These are phyloP conservation scores for Ustilago hordei DNA, from an alignment of 1,284 basidiomycete species.

Conservation along the genomic window DNA sequence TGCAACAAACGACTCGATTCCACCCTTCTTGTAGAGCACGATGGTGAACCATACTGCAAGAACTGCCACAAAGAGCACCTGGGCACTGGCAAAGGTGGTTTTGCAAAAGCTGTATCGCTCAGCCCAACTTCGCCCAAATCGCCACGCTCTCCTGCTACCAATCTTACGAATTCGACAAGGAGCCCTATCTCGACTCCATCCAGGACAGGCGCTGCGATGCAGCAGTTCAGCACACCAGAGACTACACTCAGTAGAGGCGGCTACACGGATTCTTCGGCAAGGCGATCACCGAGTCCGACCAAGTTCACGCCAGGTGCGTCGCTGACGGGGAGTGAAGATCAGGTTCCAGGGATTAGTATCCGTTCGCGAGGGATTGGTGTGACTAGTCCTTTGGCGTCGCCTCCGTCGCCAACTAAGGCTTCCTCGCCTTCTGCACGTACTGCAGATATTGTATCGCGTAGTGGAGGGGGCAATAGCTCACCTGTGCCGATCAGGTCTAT, in stretches of 20 bases:
- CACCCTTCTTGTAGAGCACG: constrained; percentile 66
- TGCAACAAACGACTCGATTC: constrained; percentile 68
- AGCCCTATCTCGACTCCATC: constrained; percentile 31
- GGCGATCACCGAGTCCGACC: constrained; percentile 46
- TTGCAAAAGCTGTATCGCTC: constrained; percentile 64
- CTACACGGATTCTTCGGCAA: constrained; percentile 3
- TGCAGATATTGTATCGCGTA: not conserved
- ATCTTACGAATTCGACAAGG: constrained; percentile 21
- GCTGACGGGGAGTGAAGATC: constrained; percentile 25
- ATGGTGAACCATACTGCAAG: constrained; percentile 67
- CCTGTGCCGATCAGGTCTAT: constrained; percentile 40
- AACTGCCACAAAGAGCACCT: constrained; percentile 66
- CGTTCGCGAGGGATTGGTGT: constrained; percentile 23
- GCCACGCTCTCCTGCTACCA: constrained; percentile 28
- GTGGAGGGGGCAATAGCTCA: constrained; percentile 10
- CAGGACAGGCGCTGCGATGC: constrained; percentile 16
- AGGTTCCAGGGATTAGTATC: constrained; percentile 40
- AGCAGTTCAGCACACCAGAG: constrained; percentile 35
- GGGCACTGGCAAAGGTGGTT: constrained; percentile 67
- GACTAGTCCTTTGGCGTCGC: constrained; percentile 16
- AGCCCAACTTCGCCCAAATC: constrained; percentile 52
- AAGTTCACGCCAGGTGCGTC: constrained; percentile 37
- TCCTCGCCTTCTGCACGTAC: constrained; percentile 15
- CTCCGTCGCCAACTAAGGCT: constrained; percentile 20
- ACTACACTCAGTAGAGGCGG: constrained; percentile 31